Evolutionary conservation across 2,329 filamentous ascomycete species (phyloP).

Genomic region (Aspergillus sergii): DNA sequence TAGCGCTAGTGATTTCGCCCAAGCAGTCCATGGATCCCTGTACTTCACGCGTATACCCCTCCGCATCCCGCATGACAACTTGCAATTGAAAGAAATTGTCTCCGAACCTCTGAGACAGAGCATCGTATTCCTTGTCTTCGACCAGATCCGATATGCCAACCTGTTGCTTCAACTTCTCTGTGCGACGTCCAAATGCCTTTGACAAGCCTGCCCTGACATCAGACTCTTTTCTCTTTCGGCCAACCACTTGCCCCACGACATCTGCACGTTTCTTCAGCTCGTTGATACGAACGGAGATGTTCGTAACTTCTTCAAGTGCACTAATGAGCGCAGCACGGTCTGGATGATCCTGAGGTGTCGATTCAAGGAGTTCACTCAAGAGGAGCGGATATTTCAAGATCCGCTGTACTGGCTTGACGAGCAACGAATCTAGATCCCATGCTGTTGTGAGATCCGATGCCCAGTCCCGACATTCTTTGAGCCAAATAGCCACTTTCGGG

Average conservation of each 20-base stretch:
- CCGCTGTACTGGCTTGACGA: constrained; percentile 95
- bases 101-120: constrained; percentile 81
- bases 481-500: constrained; percentile 73
- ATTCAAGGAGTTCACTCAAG: constrained; percentile 75
- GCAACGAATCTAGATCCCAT: constrained; percentile 93
- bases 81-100: constrained; percentile 92
- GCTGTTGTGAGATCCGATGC: constrained; percentile 89
- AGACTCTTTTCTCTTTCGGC: constrained; percentile 82
- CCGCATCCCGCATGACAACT: constrained; percentile 89
- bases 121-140: constrained; percentile 80
- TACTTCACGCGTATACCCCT: constrained; percentile 83
- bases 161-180: constrained; percentile 79
- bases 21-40: constrained; percentile 80
- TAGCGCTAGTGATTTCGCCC: constrained; percentile 75
- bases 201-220: constrained; percentile 83
- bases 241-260: constrained; percentile 85
- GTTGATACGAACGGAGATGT: constrained; percentile 73
- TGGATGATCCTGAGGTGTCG: constrained; percentile 80
- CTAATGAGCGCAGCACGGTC: constrained; percentile 72
- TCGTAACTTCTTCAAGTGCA: constrained; percentile 70
- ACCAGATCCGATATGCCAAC: constrained; percentile 66
- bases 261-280: constrained; percentile 94
- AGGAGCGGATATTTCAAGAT: constrained; percentile 92
- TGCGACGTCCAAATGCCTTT: constrained; percentile 85
- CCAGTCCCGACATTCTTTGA: constrained; percentile 89